Conservation (phyloP, 2,329 filamentous ascomycete species). For the Paecilomyces variotii region DNA sequence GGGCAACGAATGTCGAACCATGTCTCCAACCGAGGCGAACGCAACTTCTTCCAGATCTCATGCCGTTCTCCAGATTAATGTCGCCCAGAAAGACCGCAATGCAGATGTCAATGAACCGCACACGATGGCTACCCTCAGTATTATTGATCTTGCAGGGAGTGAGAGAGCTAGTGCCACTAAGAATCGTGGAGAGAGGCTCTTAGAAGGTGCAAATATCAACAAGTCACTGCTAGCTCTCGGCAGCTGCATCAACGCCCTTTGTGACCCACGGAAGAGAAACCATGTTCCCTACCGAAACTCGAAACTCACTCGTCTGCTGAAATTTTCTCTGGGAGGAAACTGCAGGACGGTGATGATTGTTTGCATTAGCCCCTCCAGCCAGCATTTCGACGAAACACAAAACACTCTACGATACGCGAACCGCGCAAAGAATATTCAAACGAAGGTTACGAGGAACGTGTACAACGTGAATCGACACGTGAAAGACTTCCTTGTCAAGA, state of each 20-base stretch:
- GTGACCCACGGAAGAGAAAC: slow-evolving; percentile 81
- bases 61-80: slow-evolving; percentile 93
- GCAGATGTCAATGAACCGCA: slow-evolving; percentile 88
- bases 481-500: slow-evolving; percentile 98
- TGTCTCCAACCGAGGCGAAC: slow-evolving; percentile 94
- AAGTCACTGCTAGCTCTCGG: slow-evolving; percentile 91
- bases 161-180: slow-evolving; percentile 95
- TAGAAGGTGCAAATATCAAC: slow-evolving; percentile 98
- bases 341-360: slow-evolving; percentile 99
- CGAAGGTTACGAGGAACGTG: slow-evolving; percentile 97
- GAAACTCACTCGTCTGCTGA: slow-evolving; percentile 88
- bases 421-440: slow-evolving; percentile 98
- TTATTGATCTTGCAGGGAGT: slow-evolving; percentile 94
- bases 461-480: slow-evolving; percentile 99
- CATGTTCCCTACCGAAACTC: slow-evolving; percentile 98
- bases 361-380: slow-evolving; percentile 91
- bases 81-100: slow-evolving; percentile 89
- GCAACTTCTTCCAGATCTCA: slow-evolving; percentile 96
- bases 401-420: slow-evolving; percentile 97
- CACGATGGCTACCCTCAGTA: slow-evolving; percentile 95
- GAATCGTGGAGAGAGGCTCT: slow-evolving; percentile 81
- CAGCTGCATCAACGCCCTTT: slow-evolving; percentile 96
- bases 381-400: slow-evolving; percentile 95
- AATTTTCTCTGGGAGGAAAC: slow-evolving; percentile 95
- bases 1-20: slow-evolving; percentile 89